Percentiles rank a stretch among this genome's conserved stretches.
Evolutionary conservation across 805 yeast species (phyloP).

Genomic region (Kurtzmaniella cleridarum): DNA sequence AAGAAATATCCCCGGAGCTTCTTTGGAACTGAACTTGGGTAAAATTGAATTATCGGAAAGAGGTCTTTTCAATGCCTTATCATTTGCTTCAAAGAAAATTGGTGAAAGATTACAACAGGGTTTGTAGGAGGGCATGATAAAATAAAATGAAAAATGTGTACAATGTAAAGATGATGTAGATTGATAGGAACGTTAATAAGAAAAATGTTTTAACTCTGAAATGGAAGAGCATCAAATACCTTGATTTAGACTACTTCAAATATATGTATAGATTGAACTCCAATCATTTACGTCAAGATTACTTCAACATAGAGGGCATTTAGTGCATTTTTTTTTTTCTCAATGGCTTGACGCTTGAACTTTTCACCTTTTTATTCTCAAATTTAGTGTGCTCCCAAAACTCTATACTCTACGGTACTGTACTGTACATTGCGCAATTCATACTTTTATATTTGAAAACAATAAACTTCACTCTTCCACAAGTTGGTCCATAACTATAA

Average conservation of each 20-base stretch:
- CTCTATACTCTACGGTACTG: too few species aligned
- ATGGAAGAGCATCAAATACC: too few species aligned
- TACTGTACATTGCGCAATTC: too few species aligned
- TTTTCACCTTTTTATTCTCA: background rate
- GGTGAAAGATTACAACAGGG: constrained; percentile 44
- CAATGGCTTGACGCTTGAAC: background rate
- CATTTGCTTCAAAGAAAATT: constrained; percentile 74
- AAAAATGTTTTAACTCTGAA: too few species aligned
- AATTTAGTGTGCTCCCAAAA: background rate
- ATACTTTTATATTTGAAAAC: too few species aligned
- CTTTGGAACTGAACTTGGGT: constrained; percentile 43
- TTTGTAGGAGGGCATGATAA: constrained; percentile 16
- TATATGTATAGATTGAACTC: too few species aligned
- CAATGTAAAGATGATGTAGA: background rate
- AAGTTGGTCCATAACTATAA: background rate
- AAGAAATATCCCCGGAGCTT: constrained; percentile 51
- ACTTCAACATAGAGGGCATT: too few species aligned
- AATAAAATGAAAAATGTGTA: background rate
- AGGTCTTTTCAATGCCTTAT: constrained; percentile 78
- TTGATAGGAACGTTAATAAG: too few species aligned
- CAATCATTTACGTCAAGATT: too few species aligned
- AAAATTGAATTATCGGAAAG: constrained; percentile 65
- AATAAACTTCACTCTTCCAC: too few species aligned
- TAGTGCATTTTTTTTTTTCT: too few species aligned
- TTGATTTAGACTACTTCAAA: too few species aligned